These are phyloP conservation scores for Pichia sp. DNA, from an alignment of 1,139 yeast genomes.

Conservation along the genomic window DNA sequence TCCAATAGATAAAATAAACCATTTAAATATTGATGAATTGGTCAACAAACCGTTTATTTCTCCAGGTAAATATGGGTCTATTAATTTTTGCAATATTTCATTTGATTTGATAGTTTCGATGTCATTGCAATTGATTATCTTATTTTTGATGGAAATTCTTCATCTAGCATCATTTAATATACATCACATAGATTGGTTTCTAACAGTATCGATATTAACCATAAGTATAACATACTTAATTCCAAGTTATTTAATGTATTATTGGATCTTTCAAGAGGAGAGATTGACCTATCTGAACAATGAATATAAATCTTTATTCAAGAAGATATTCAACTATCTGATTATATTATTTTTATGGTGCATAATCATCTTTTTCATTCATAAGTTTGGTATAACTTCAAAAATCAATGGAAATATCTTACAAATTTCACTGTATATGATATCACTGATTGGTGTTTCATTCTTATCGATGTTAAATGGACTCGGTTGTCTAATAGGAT, in stretches of 20 bases:
- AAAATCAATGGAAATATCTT: constrained; percentile 11
- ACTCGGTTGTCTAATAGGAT: constrained; percentile 42
- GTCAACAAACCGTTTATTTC: neutral
- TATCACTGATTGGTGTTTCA: constrained; percentile 42
- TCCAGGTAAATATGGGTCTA: neutral
- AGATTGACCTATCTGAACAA: neutral
- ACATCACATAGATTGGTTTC: constrained; percentile 20
- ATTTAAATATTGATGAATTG: neutral
- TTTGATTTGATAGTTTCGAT: constrained; percentile 21
- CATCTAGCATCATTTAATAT: constrained; percentile 14
- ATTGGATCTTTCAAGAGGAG: constrained; percentile 4
- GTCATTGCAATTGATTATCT: constrained; percentile 18
- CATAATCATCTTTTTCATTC: constrained; percentile 8
- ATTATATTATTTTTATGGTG: constrained; percentile 12
- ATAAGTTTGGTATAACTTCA: constrained; percentile 1
- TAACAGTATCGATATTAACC: constrained; percentile 17
- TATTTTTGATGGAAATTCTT: constrained; percentile 23
- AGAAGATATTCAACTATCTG: neutral
- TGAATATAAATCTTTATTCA: neutral
- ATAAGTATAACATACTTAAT: constrained; percentile 19
- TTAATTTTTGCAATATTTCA: constrained; percentile 3
- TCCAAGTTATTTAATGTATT: constrained; percentile 17
- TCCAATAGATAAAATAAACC: neutral
- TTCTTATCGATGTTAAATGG: constrained; percentile 44
- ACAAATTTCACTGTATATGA: constrained; percentile 30